phyloP scores from a whole-genome alignment of 257 asterid species.

The Voacanga thouarsii region DNA sequence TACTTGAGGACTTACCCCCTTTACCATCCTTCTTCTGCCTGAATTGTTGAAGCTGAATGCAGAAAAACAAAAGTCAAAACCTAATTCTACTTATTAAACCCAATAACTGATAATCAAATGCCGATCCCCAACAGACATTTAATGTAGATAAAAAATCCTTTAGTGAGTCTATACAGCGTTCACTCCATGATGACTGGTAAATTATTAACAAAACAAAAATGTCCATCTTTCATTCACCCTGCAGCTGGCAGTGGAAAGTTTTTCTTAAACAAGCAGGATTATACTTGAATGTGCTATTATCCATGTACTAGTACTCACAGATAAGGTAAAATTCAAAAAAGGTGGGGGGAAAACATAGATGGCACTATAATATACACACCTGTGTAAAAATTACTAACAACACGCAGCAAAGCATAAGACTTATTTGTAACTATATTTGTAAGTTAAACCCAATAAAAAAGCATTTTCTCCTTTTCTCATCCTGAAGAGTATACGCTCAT shows the following conservation, averaged over 20 bases:
- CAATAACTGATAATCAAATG: background rate
- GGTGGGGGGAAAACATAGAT: too few species aligned
- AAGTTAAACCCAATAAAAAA: background rate
- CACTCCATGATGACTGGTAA: background rate
- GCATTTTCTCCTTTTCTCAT: background rate
- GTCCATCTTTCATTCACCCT: background rate
- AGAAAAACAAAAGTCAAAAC: constrained; percentile 9
- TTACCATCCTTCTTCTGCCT: constrained; percentile 86
- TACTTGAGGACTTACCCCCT: constrained; percentile 61
- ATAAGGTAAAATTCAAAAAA: background rate
- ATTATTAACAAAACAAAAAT: too few species aligned
- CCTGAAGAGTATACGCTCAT: too few species aligned
- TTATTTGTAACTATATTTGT: background rate
- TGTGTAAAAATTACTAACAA: background rate
- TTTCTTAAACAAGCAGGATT: background rate
- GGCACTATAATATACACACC: background rate
- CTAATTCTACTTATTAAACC: background rate
- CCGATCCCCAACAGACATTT: background rate
- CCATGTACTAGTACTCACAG: background rate
- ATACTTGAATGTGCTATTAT: too few species aligned
- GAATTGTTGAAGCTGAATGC: constrained; percentile 82
- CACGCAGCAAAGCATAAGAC: background rate
- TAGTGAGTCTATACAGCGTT: background rate
- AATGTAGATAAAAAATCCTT: background rate
- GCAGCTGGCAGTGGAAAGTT: background rate